Evolutionary conservation across 805 yeast species (phyloP).

Genomic region (Wickerhamomyces sydowiorum): DNA sequence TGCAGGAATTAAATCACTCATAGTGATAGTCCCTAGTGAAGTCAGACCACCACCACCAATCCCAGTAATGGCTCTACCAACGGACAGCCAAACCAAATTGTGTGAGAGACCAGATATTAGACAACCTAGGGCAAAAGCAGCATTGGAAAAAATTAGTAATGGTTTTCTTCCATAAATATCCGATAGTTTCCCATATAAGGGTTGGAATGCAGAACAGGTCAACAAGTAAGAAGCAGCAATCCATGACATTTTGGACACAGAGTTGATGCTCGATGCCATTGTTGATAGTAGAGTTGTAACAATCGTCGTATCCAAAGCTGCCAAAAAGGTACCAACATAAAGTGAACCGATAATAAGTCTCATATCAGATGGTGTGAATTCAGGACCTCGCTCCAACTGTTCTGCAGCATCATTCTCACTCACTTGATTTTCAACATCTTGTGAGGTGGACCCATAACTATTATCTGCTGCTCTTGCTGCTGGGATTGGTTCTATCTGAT

Average conservation of each 20-base stretch:
- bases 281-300: constrained; percentile 57
- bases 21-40: constrained; percentile 62
- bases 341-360: constrained; percentile 29
- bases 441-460: constrained; percentile 10
- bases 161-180: constrained; percentile 60
- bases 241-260: constrained; percentile 60
- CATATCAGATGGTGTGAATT: neutral
- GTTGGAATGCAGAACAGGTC: constrained; percentile 63
- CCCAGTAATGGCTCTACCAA: constrained; percentile 70
- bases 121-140: constrained; percentile 38
- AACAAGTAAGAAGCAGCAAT: constrained; percentile 60
- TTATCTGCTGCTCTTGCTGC: neutral
- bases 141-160: constrained; percentile 32
- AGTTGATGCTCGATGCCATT: constrained; percentile 60
- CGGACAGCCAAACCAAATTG: constrained; percentile 24
- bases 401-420: neutral
- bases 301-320: constrained; percentile 60
- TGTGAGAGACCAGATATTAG: constrained; percentile 29
- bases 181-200: constrained; percentile 56
- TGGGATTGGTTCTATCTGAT: neutral
- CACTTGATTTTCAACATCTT: neutral
- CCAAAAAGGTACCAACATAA: constrained; percentile 41
- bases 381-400: neutral
- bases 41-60: constrained; percentile 87
- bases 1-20: constrained; percentile 71